Evolutionary conservation across 306 rosid genomes (phyloP).

Genomic region (Canavalia gladiata): DNA sequence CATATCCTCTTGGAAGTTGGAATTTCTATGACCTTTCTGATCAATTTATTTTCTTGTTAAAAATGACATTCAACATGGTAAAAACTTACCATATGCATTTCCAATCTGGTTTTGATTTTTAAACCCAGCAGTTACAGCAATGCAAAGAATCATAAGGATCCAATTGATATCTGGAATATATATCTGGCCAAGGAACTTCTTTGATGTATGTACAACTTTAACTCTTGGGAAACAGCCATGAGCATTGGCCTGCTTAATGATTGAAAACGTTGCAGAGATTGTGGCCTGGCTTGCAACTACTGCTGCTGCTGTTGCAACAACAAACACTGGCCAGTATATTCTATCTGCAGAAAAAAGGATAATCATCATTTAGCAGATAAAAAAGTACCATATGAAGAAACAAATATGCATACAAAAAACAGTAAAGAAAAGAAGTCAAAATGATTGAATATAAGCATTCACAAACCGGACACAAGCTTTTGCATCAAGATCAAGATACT

Average conservation of each 20-base stretch:
- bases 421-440: conserved; percentile 9
- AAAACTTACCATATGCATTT: conserved; percentile 86
- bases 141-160: conserved; percentile 95
- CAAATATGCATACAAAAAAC: neutral
- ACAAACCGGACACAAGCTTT: neutral
- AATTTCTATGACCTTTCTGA: conserved; percentile 16
- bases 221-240: conserved; percentile 97
- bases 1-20: neutral
- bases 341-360: conserved; percentile 54
- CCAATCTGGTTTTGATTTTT: conserved; percentile 89
- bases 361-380: conserved; percentile 45
- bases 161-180: conserved; percentile 94
- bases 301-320: conserved; percentile 93
- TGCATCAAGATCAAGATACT: conserved; percentile 3
- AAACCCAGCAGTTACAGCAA: conserved; percentile 92
- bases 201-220: conserved; percentile 90
- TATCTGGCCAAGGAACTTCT: conserved; percentile 78
- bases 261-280: conserved; percentile 84
- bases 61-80: conserved; percentile 26
- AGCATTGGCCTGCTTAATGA: conserved; percentile 93
- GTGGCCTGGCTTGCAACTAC: conserved; percentile 96
- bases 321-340: conserved; percentile 93
- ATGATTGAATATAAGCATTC: neutral
- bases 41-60: neutral
- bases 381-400: conserved; percentile 17